A percentile compares a stretch with the other conserved stretches of the same genome.
These are phyloP conservation scores for Kluyveromyces sp. DNA, from an alignment of 1,139 yeast species.

Conservation along the genomic window DNA sequence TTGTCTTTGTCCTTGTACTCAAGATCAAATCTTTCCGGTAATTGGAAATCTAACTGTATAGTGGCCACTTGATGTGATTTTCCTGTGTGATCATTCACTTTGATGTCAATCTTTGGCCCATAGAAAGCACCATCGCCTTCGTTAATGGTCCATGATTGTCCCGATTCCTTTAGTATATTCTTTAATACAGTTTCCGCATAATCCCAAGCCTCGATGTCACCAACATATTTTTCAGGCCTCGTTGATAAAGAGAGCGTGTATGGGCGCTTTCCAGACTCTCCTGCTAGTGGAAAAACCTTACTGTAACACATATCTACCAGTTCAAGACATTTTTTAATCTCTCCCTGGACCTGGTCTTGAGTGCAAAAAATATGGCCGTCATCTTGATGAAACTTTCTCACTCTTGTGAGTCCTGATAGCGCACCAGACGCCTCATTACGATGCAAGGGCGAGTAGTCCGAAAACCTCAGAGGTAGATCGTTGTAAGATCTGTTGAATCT, in stretches of 20 bases:
- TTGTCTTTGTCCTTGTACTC: conserved; percentile 53
- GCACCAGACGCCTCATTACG: conserved; percentile 96
- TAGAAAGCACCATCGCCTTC: conserved; percentile 97
- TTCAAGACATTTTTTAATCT: conserved; percentile 66
- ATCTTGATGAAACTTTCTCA: conserved; percentile 95
- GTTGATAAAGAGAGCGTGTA: conserved; percentile 79
- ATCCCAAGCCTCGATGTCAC: conserved; percentile 78
- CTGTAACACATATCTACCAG: conserved; percentile 69
- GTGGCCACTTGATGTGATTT: conserved; percentile 95
- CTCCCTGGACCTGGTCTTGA: conserved; percentile 69
- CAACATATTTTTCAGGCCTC: conserved; percentile 81
- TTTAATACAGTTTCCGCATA: conserved; percentile 71
- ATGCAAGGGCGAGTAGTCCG: conserved; percentile 91
- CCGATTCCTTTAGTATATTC: conserved; percentile 54
- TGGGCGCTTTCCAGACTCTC: conserved; percentile 21
- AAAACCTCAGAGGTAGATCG: conserved; percentile 81
- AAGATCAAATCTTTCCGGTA: conserved; percentile 78
- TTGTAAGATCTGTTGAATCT: conserved; percentile 79
- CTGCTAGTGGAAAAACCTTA: conserved; percentile 61
- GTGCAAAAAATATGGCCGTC: conserved; percentile 97
- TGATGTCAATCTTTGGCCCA: conserved; percentile 91
- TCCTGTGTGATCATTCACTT: conserved; percentile 73
- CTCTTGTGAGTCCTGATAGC: conserved; percentile 86
- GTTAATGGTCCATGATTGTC: conserved; percentile 63
- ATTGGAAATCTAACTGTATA: conserved; percentile 88